These are phyloP conservation scores for Stropharia rugosoannulata DNA, from an alignment of 768 basidiomycete genomes.

Conservation along the genomic window DNA sequence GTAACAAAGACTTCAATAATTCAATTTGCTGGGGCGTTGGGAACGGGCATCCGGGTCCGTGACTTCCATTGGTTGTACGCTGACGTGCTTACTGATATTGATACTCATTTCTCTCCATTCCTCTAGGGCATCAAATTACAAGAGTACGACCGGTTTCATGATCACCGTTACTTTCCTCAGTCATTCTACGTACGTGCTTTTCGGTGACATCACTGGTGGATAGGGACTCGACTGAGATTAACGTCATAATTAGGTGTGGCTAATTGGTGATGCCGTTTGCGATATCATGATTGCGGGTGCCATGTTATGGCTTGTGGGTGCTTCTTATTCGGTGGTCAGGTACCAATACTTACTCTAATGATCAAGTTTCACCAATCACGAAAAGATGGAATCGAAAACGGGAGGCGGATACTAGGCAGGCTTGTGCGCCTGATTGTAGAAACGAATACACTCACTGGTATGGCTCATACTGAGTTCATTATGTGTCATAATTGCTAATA, in stretches of 20 bases:
- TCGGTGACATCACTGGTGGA: neutral
- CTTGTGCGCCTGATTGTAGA: constrained; percentile 10
- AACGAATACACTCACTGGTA: constrained; percentile 11
- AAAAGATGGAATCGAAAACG: constrained; percentile 2
- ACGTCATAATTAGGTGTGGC: constrained; percentile 5
- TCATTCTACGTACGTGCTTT: constrained; percentile 2
- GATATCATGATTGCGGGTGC: constrained; percentile 11
- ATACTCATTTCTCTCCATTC: neutral
- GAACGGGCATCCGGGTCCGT: constrained; percentile 1
- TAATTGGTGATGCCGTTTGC: constrained; percentile 9
- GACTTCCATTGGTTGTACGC: neutral
- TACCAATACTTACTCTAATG: neutral
- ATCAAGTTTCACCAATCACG: constrained; percentile 3
- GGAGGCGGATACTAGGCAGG: constrained; percentile 8
- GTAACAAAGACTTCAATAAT: constrained; percentile 4
- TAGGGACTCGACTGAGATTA: neutral
- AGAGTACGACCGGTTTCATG: constrained; percentile 6
- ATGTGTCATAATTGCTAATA: neutral
- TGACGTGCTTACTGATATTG: neutral
- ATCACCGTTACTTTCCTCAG: constrained; percentile 5
- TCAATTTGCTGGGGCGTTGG: constrained; percentile 9
- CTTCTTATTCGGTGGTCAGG: neutral
- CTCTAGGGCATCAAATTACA: neutral
- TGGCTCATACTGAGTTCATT: neutral
- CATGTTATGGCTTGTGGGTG: constrained; percentile 12